Conservation (phyloP, 148 eudicot genomes). For the Fagopyrum esculentum region DNA sequence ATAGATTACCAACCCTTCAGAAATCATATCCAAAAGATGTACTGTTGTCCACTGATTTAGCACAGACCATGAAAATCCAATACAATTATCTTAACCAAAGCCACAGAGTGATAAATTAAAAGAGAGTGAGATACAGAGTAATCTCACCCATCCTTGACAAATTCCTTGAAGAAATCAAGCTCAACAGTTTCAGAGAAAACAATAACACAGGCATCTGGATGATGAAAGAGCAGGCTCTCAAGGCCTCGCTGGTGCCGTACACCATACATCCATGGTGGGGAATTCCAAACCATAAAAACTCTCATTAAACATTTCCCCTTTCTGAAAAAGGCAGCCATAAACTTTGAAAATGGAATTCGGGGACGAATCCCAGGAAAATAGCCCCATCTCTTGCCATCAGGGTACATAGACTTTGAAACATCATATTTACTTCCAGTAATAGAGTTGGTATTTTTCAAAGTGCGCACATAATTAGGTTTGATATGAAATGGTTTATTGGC, state of each 20-base stretch:
- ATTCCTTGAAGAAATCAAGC: slow-evolving; percentile 72
- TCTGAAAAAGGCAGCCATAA: slow-evolving; percentile 71
- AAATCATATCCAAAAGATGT: background rate
- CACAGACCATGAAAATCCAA: background rate
- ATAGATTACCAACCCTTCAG: background rate
- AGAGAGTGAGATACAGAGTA: background rate
- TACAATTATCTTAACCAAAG: background rate
- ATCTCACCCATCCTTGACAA: slow-evolving; percentile 63
- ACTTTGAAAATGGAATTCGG: slow-evolving; percentile 60
- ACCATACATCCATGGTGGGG: slow-evolving; percentile 81
- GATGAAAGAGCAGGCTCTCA: slow-evolving; percentile 74
- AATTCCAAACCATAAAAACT: slow-evolving; percentile 95
- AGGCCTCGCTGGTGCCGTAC: slow-evolving; percentile 76
- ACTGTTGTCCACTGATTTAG: background rate
- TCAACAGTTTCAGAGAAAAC: slow-evolving; percentile 81
- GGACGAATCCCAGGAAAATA: slow-evolving; percentile 71
- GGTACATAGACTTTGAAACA: slow-evolving; percentile 35
- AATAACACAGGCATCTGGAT: slow-evolving; percentile 68
- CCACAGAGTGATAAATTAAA: background rate
- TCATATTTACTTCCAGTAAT: slow-evolving; percentile 22
- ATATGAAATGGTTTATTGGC: slow-evolving; percentile 8
- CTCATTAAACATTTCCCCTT: slow-evolving; percentile 68
- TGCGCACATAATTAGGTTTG: slow-evolving; percentile 16
- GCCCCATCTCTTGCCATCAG: slow-evolving; percentile 82
- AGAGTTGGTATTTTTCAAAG: slow-evolving; percentile 18